Evolutionary conservation across 1,284 basidiomycete genomes (phyloP), one percentile per base, ranked within the genome.

Genomic region (Cystobasidium slooffiae): DNA sequence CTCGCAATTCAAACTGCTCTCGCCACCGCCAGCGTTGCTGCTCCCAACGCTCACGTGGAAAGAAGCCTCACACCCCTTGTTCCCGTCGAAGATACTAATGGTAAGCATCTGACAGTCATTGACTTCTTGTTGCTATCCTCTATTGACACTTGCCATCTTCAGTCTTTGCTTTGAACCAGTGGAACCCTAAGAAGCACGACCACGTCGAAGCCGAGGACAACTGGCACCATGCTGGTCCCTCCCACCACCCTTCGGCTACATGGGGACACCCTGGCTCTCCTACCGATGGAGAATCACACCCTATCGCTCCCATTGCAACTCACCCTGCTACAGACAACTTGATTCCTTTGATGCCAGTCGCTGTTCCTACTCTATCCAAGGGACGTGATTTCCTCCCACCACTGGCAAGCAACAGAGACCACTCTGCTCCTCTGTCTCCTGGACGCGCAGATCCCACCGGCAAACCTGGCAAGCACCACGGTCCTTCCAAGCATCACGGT

Each of bases 141-240:
- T 49, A 22, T 14, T 44, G 24, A 9, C 37, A 16, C 22, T 66
- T 66, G n/a, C 24, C 31, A 20, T 47, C 24, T 2, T 14, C 51
- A 66, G 64, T 66, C 43, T 66, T 52, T 63, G 39, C 39, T 39
- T 52, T 66, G 22, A 49, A 73, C 43, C 70, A 73, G 70, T 73
- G 70, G 70, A 55, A 73, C 41, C 70, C 70, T 39, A 52, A 73
- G 44, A 41, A 65, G 39, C 62, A 73, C 49, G 51, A 64, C 20
- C n/a, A 63, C 10, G 44, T 14, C 18, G 39, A 72, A 31, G 58
- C 24, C 22, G 68, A 70, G 22, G 52, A 59, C 67, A 31, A 55
- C 65, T 49, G 55, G 56, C 56, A 59, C 56, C 56, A 43, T 55
- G 52, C 68, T 58, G 58, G 70, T 37, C 70, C 70, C 16, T 73